Conservation (phyloP, 2,329 filamentous ascomycete genomes). For the Xylaria sp. region DNA sequence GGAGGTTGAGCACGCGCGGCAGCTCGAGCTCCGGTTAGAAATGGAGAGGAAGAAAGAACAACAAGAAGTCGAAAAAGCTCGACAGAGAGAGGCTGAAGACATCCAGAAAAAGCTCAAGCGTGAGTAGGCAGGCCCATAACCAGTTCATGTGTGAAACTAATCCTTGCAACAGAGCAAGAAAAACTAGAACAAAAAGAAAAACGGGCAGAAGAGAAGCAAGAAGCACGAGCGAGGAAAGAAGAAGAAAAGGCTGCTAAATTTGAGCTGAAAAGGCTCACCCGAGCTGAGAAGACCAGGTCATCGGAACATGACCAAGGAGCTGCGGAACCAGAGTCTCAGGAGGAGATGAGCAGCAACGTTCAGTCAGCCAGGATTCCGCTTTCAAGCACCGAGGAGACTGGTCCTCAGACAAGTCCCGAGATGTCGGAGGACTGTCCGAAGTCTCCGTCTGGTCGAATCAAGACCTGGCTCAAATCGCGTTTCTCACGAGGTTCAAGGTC, state of each 20-base stretch:
- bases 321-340: constrained; percentile 35
- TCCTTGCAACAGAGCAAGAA: constrained; percentile 54
- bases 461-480: constrained; percentile 65
- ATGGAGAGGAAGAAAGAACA: constrained; percentile 72
- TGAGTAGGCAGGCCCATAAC: constrained; percentile 51
- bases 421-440: constrained; percentile 38
- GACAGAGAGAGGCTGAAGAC: constrained; percentile 64
- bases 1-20: constrained; percentile 74
- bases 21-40: constrained; percentile 70
- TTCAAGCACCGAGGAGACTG: constrained; percentile 21
- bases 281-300: constrained; percentile 65
- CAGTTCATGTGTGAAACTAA: constrained; percentile 34
- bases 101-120: constrained; percentile 67
- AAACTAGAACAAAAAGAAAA: constrained; percentile 58
- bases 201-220: constrained; percentile 62
- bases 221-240: constrained; percentile 54
- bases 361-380: constrained; percentile 42
- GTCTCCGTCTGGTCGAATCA: constrained; percentile 52
- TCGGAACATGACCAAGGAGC: constrained; percentile 49
- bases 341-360: constrained; percentile 40
- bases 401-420: constrained; percentile 30
- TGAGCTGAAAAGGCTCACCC: constrained; percentile 62
- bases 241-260: constrained; percentile 63
- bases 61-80: constrained; percentile 59
- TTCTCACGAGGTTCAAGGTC: constrained; percentile 59